Evolutionary conservation across 2,329 filamentous ascomycete species (phyloP), one percentile per base, ranked within the genome.

Genomic region (Venturia oleaginea): DNA sequence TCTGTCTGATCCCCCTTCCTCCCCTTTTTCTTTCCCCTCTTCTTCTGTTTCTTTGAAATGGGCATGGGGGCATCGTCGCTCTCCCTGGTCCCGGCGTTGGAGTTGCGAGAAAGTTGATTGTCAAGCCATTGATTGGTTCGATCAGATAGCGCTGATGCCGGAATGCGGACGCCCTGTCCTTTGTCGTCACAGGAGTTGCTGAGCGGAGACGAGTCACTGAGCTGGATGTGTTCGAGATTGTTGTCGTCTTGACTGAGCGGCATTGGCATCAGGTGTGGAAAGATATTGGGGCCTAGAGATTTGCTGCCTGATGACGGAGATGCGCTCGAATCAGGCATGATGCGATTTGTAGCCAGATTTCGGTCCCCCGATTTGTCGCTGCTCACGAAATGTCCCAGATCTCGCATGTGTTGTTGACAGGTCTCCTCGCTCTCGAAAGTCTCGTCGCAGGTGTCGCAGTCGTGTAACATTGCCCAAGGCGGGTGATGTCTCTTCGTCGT

Each of bases 381-480:
- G 30, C 27, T 57, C 15, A 57, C 6, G 30, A 6, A 17, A n/a
- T 57, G 51, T 15, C 19, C 51, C 7, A 57, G 19, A n/a, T 57
- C 51, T 57, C 19, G 51, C 51, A 57, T 57, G 51, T 57, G 51
- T 32, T 34, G 15, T 34, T 34, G 51, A 11, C 15, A n/a, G 27
- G 17, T 15, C 19, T 34, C 15, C 19, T 57, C 27, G 27, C 6
- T 19, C 7, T 37, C 30, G 30, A 57, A 57, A 34, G 30, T 34
- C 15, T 32, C 51, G 19, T 57, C 51, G 51, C 51, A 57, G 19
- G 30, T 57, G n/a, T 57, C 51, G 51, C 51, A 57, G 15, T 57
- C 51, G 19, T 57, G 51, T 34, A 57, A 22, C 51, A 57, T 57
- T 34, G 51, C 5, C n/a, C 30, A 32, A 37, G 51, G 27, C 30